Evolutionary conservation across 208 protist genomes (phyloP).

Genomic region (Porcisia hertigi): DNA sequence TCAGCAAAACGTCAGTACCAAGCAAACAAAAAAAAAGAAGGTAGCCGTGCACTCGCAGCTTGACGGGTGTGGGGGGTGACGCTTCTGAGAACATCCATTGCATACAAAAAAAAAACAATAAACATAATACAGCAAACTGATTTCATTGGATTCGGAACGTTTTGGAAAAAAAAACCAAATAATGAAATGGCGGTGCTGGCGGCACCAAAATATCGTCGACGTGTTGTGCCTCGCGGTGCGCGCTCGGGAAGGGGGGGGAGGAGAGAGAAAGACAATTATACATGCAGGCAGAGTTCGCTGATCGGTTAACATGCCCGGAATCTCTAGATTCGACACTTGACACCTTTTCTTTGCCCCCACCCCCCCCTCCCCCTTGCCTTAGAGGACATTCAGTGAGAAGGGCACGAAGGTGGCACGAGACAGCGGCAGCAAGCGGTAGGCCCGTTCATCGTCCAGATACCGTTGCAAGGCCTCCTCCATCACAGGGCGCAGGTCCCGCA

Average conservation of each 20-base stretch:
- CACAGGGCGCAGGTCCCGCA: constrained; percentile 53
- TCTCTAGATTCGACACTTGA: neutral
- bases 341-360: neutral
- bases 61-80: neutral
- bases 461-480: constrained; percentile 57
- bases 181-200: neutral
- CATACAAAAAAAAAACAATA: neutral
- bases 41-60: neutral
- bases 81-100: neutral
- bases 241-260: neutral
- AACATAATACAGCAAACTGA: neutral
- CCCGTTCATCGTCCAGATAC: constrained; percentile 48
- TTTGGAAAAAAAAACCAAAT: neutral
- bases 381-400: constrained; percentile 64
- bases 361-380: neutral
- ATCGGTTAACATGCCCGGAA: neutral
- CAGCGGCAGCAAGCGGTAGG: constrained; percentile 48
- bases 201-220: too few species aligned
- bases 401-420: constrained; percentile 61
- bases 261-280: neutral
- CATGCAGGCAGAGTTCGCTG: neutral
- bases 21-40: neutral
- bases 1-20: neutral
- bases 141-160: neutral
- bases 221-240: neutral